Conservation (phyloP, 1,139 yeast species). For the Suhomyces bokatorum region DNA sequence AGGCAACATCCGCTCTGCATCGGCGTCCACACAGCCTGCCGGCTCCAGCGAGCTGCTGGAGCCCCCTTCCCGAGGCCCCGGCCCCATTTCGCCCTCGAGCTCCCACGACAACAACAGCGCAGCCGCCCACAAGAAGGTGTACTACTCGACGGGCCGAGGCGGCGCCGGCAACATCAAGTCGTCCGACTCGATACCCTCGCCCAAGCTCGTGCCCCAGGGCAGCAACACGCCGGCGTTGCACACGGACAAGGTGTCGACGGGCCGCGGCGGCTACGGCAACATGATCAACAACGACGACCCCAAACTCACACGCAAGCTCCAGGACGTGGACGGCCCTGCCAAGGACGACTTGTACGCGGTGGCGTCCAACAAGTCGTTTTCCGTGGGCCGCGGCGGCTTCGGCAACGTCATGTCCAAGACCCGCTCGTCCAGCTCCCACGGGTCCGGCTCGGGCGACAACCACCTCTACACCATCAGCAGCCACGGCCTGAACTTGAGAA, state of each 20-base stretch:
- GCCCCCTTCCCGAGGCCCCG: conserved; percentile 6
- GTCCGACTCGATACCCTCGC: conserved; percentile 48
- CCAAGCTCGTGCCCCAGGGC: conserved; percentile 59
- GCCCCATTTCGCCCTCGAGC: conserved; percentile 8
- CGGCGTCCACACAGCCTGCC: conserved; percentile 9
- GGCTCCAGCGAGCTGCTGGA: neutral
- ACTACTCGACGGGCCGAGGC: conserved; percentile 73
- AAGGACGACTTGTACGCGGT: conserved; percentile 37
- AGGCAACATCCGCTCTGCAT: conserved; percentile 26
- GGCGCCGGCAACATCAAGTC: conserved; percentile 73
- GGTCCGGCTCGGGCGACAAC: conserved; percentile 8
- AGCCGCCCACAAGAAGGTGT: conserved; percentile 32
- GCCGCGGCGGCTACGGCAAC: conserved; percentile 82
- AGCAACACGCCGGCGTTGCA: conserved; percentile 63
- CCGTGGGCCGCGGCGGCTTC: conserved; percentile 51
- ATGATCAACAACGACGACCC: conserved; percentile 69
- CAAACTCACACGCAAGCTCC: conserved; percentile 60
- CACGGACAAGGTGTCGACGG: conserved; percentile 65
- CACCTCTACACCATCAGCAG: conserved; percentile 20
- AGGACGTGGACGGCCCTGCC: conserved; percentile 57
- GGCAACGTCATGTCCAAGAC: conserved; percentile 44
- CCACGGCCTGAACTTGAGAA: conserved; percentile 17
- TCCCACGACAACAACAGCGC: conserved; percentile 5
- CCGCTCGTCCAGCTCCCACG: conserved; percentile 12
- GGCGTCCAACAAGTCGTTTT: conserved; percentile 40